Evolutionary conservation across 306 rosid genomes (phyloP).

Genomic region (barrel medic (Medicago truncatula)): DNA sequence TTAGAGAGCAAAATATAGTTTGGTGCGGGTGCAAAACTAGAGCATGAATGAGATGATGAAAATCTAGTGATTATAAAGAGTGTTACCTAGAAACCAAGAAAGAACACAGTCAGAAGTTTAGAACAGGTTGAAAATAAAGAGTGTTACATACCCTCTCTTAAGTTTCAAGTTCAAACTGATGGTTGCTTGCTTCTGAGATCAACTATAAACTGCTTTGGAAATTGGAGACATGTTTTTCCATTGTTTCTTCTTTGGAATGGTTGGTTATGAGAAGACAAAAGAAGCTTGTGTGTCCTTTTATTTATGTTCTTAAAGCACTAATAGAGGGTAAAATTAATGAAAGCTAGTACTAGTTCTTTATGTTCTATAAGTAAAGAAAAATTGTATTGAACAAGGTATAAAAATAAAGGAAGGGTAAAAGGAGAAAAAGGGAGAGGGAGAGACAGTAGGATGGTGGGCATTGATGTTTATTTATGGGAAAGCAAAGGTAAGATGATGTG

Average conservation of each 20-base stretch:
- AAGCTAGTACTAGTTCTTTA: constrained; percentile 23
- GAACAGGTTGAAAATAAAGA: constrained; percentile 36
- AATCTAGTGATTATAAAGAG: constrained; percentile 21
- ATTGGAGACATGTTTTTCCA: constrained; percentile 51
- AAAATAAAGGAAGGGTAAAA: constrained; percentile 28
- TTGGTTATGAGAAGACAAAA: constrained; percentile 54
- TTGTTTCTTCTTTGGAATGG: constrained; percentile 42
- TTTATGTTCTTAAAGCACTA: constrained; percentile 42
- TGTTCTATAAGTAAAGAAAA: neutral
- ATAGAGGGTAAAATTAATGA: constrained; percentile 35
- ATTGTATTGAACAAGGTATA: constrained; percentile 33
- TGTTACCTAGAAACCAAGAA: constrained; percentile 19
- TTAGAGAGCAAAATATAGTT: constrained; percentile 6
- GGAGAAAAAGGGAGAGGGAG: constrained; percentile 30
- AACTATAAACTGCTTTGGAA: constrained; percentile 50
- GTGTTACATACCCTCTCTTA: constrained; percentile 42
- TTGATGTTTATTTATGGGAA: constrained; percentile 66
- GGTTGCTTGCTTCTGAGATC: constrained; percentile 34
- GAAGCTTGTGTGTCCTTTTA: constrained; percentile 38
- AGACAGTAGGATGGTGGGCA: constrained; percentile 50
- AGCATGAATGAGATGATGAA: neutral
- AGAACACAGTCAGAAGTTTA: constrained; percentile 33
- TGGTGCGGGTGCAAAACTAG: neutral
- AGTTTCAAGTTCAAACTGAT: constrained; percentile 45
- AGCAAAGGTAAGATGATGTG: constrained; percentile 54